Base-by-base conservation (phyloP, 75 land plant genomes). In the Cunninghamia lanceolata region DNA sequence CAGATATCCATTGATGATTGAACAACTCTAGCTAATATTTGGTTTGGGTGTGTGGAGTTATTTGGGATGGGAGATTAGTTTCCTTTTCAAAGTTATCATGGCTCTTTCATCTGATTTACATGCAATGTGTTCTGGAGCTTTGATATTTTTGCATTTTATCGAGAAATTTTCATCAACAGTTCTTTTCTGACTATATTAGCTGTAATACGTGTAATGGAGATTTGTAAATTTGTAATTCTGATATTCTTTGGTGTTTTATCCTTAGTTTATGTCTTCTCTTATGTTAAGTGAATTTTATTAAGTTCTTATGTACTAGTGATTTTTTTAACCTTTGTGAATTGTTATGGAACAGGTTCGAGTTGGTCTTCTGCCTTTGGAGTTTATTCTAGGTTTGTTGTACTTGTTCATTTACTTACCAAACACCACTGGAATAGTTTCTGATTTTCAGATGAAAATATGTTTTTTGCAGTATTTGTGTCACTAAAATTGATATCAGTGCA, bases 311-410 rank as follows among this genome's bases (percentile, higher is more conserved):
- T 76, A 76, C 13, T 54, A 81, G 42, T 82, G 50, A 25, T 36
- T 32, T 11, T 11, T 71, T 75, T 71, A 8, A 70, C 35, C 8
- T 46, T 25, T 28, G 30, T 71, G 8, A 39, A 46, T 87, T 87
- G 78, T 68, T 25, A 82, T 45, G 83, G 59, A 45, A 54, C 88
- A 92, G 91, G 89, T 92, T 35, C 89, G 89, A 19, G 39, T 83
- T 32, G 66, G 84, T 85, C 88, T 90, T 86, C 85, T 92, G 82
- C 93, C 93, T 3, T 68, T 92, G 84, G 87, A 83, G 87, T 92
- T 90, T 92, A 82, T 82, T 85, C 85, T 89, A 86, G 91, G 93
- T 92, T 85, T 50, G 82, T 83, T 36, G 19, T 83, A 52, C 14
- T 3, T 53, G 32, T 42, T 28, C 4, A 34, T 32, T 50, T 34